Base-by-base conservation (phyloP, 2,329 filamentous ascomycete genomes). In the Alternaria sp. region DNA sequence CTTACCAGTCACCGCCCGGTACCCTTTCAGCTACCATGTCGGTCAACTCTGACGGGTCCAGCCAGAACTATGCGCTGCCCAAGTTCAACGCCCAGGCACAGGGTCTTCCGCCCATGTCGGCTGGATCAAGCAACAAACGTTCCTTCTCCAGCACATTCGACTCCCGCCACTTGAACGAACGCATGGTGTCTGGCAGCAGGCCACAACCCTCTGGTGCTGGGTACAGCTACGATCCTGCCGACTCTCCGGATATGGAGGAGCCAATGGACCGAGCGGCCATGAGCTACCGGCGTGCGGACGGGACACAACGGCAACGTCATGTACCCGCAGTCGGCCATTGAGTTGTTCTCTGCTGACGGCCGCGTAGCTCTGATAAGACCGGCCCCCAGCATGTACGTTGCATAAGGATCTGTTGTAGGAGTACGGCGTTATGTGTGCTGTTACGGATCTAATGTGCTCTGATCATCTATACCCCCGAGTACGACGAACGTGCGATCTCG, bases 221-320 rank as follows among this genome's bases (percentile, higher is more conserved):
- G 30, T 78, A 79, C 59, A 71, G 54, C 11, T 78, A 78, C 66
- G 78, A 79, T 25, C 69, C 59, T 3, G 76, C 76, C 65, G 76
- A 79, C 50, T 73, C 67, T 36, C 77, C 78, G 12, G 81, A 83
- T 59, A 78, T 78, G 72, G 81, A 81, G 59, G 81, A 81, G 54
- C 68, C 77, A 51, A 73, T 78, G 77, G 72, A 80, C 54, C 68
- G 75, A 47, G 65, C 74, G 59, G 74, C 79, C 56, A 83, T 84
- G 82, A 80, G 77, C 65, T 85, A 85, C 67, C 78, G 82, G 45
- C 79, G 83, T 40, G 83, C 83, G 44, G 82, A 84, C 64, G 83
- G 83, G 57, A 81, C 79, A 10, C 75, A 78, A 58, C 75, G 78
- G 55, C 77, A 76, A 62, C 74, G 79, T 57, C 77, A 75, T 44